Percentiles rank a stretch among this genome's conserved stretches.
These are phyloP conservation scores for Gaultheria prostrata DNA, from an alignment of 148 eudicot species.

Conservation along the genomic window DNA sequence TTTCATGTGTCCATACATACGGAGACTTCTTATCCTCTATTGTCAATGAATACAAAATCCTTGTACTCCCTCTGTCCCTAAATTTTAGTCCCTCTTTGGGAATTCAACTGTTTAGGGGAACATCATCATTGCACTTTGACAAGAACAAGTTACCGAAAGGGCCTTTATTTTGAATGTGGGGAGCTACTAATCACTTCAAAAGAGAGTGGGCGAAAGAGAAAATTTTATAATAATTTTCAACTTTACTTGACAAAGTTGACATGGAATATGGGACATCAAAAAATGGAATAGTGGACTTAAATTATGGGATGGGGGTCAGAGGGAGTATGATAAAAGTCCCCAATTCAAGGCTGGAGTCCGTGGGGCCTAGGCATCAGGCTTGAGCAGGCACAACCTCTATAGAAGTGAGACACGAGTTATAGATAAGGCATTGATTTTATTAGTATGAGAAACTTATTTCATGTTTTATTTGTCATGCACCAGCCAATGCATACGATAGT, in stretches of 20 bases:
- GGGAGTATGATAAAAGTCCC: too few species aligned
- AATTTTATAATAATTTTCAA: not conserved
- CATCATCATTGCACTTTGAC: not conserved
- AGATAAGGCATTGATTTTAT: too few species aligned
- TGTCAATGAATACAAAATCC: not conserved
- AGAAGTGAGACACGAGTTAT: too few species aligned
- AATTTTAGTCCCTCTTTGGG: not conserved
- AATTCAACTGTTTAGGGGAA: not conserved
- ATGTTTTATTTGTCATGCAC: too few species aligned
- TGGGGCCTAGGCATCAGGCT: too few species aligned
- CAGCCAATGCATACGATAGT: too few species aligned
- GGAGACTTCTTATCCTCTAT: not conserved
- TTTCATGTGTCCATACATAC: not conserved
- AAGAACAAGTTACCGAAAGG: not conserved
- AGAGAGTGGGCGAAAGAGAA: not conserved
- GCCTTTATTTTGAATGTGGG: not conserved
- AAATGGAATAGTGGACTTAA: too few species aligned
- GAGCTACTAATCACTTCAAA: not conserved
- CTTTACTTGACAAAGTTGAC: not conserved
- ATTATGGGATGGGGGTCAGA: too few species aligned
- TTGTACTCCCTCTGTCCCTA: not conserved
- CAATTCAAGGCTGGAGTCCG: too few species aligned
- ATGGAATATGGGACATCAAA: too few species aligned
- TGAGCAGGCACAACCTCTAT: too few species aligned
- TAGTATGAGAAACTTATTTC: too few species aligned